A percentile compares a stretch with the other conserved stretches of the same genome.
Conservation (phyloP, 768 basidiomycete genomes). For the Mycena leptocephala region DNA sequence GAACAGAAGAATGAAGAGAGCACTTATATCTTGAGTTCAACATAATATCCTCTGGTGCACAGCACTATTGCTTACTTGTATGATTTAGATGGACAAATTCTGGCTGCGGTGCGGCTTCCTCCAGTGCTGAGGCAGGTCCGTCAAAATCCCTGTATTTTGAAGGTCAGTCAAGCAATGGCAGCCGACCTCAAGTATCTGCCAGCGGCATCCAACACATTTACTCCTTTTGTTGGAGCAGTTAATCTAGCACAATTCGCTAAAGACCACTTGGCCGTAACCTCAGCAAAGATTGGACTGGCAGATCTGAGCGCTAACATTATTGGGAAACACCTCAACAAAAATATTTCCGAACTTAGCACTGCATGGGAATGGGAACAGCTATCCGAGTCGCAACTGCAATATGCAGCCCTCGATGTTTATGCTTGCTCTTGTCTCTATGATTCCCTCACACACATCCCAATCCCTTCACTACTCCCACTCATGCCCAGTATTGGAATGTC, state of each 20-base stretch:
- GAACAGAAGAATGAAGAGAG: too few relatives aligned
- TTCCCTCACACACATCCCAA: not conserved
- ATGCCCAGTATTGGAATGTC: not conserved
- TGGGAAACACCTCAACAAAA: not conserved
- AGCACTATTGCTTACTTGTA: slow-evolving; percentile 34
- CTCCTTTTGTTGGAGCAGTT: not conserved
- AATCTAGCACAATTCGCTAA: not conserved
- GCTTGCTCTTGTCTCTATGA: slow-evolving; percentile 1
- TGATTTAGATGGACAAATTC: slow-evolving; percentile 6
- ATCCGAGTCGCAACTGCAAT: not conserved
- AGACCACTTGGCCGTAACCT: not conserved
- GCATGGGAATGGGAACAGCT: not conserved
- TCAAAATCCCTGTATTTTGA: not conserved
- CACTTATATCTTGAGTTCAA: too few relatives aligned
- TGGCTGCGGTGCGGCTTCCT: not conserved
- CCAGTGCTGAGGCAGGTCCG: not conserved
- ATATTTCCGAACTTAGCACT: not conserved
- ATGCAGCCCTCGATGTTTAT: not conserved
- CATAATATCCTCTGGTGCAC: too few relatives aligned
- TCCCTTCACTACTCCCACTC: not conserved
- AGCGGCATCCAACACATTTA: not conserved
- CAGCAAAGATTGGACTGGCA: not conserved
- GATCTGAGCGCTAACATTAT: not conserved
- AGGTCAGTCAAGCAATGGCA: not conserved
- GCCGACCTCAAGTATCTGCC: not conserved